Conservation (phyloP, 75 land plant genomes). For the Pinus albicaulis region DNA sequence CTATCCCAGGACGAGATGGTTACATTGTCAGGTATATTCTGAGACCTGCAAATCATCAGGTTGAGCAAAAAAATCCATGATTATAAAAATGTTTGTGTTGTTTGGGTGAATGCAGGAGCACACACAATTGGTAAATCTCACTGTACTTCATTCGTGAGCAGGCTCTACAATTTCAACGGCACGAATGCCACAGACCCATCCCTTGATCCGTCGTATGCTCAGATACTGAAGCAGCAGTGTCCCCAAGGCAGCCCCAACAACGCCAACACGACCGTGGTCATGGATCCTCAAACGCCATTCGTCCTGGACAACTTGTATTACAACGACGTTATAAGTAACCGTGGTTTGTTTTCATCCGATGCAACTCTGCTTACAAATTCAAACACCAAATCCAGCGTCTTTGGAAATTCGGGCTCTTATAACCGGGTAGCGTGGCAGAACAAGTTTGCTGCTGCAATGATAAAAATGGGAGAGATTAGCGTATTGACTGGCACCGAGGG, state of each 20-base stretch:
- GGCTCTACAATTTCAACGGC: slow-evolving; percentile 27
- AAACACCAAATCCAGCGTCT: slow-evolving; percentile 28
- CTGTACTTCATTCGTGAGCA: slow-evolving; percentile 1
- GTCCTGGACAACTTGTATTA: slow-evolving; percentile 51
- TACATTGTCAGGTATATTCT: slow-evolving; percentile 38
- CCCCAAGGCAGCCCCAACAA: slow-evolving; percentile 5
- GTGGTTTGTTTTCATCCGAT: slow-evolving; percentile 64
- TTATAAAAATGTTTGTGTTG: background rate
- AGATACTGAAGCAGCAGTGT: slow-evolving; percentile 17
- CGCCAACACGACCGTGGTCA: slow-evolving; percentile 9
- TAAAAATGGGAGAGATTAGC: no score
- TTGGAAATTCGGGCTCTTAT: slow-evolving; percentile 28
- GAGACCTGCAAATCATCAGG: background rate
- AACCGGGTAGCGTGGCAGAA: no score
- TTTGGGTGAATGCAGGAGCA: slow-evolving; percentile 21
- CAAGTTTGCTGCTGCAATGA: no score
- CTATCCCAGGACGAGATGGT: slow-evolving; percentile 57
- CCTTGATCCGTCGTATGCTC: slow-evolving; percentile 22
- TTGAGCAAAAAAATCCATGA: background rate
- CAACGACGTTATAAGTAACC: slow-evolving; percentile 19
- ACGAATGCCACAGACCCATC: slow-evolving; percentile 10
- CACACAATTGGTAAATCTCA: slow-evolving; percentile 23
- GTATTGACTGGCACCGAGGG: no score
- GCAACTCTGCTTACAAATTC: slow-evolving; percentile 24
- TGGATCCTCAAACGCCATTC: slow-evolving; percentile 23